Evolutionary conservation across 2,329 filamentous ascomycete genomes (phyloP), one percentile per base, ranked within the genome.

Genomic region (Ophiobolus disseminans): DNA sequence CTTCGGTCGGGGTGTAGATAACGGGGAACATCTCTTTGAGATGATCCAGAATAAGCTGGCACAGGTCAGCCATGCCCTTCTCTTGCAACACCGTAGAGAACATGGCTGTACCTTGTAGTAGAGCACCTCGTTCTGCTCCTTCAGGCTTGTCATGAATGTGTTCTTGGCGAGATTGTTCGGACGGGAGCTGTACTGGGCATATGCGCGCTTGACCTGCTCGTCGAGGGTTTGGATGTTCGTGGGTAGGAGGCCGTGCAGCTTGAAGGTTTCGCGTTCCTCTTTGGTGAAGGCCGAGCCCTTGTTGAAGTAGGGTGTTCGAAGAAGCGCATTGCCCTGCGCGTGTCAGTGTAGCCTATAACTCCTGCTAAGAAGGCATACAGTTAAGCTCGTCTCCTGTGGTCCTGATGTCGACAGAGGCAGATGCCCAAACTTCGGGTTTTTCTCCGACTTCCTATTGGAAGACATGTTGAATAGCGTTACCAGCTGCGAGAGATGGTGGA

Each of bases 1-100:
- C 90, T 73, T 96, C 91, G 0, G 91, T 96, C 0, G 91, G 91
- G 0, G 91, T 96, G 66, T 96, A 96, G 21, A 96, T 89, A n/a
- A 96, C 78, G 31, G 87, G 85, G 65, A 95, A 92, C 89, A 96
- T 94, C 66, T 96, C 90, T 55, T 89, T 86, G 16, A 96, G 75
- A 62, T 96, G 87, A 4, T 89, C 84, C 67, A 89, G 82, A 6
- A 94, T 79, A 8, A 95, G 80, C 82, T 90, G 17, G 14, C 10
- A 11, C 17, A 20, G 14, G 17, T 60, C 35, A 58, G 47, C 39
- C 16, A 30, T 48, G 21, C 1, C 17, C 40, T 36, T 10, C 11
- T 16, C 19, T 17, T n/a, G 4, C 5, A 20, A 9, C 5, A 16
- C 13, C 9, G 4, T 14, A 13, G 7, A 16, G 11, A 6, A 23